Conservation (phyloP, 139 green algal genomes). For the Axilococcus clingmanii region DNA sequence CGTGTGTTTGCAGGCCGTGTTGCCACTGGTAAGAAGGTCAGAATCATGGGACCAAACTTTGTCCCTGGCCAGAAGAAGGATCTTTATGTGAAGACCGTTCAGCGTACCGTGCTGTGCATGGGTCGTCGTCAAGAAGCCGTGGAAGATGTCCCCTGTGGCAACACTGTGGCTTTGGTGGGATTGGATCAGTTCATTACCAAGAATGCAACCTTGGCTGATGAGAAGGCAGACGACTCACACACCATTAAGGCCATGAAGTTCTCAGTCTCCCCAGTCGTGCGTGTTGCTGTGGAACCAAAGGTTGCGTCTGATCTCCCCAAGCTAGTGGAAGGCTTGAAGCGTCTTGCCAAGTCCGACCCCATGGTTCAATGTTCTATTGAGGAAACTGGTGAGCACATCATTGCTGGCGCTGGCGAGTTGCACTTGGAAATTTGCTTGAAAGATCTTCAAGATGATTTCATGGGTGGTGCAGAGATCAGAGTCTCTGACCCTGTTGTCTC, state of each 20-base stretch:
- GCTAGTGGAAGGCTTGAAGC: conserved; percentile 97
- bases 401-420: conserved; percentile 91
- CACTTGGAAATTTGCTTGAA: conserved; percentile 99
- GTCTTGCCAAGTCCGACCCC: conserved; percentile 93
- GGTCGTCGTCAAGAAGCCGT: conserved; percentile 92
- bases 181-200: conserved; percentile 99
- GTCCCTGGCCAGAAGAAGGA: conserved; percentile 98
- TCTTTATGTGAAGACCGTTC: conserved; percentile 95
- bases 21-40: conserved; percentile 87
- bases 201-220: conserved; percentile 90
- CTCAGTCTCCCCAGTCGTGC: conserved; percentile 91
- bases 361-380: conserved; percentile 98
- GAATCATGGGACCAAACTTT: conserved; percentile 99
- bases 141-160: conserved; percentile 94
- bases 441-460: conserved; percentile 99
- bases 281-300: conserved; percentile 91
- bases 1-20: conserved; percentile 90
- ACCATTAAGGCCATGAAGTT: conserved; percentile 99
- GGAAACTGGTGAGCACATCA: conserved; percentile 99
- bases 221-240: conserved; percentile 80
- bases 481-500: conserved; percentile 96
- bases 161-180: conserved; percentile 96
- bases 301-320: conserved; percentile 94
- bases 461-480: conserved; percentile 93
- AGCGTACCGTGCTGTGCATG: conserved; percentile 99